Conservation (phyloP, 2,329 filamentous ascomycete genomes). For the Aspergillus aculeatinus region DNA sequence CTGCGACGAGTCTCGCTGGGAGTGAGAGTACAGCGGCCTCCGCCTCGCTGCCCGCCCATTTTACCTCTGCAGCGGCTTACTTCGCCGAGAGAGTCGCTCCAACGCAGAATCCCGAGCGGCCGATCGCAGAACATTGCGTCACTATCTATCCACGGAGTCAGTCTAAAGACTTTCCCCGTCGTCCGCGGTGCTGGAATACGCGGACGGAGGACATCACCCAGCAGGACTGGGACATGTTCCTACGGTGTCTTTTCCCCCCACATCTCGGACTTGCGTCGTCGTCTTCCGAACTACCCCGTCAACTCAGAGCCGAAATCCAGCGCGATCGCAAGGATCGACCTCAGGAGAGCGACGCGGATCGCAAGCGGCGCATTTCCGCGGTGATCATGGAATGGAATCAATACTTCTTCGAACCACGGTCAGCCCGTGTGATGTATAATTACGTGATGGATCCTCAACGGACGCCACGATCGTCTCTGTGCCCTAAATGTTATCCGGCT, state of each 20-base stretch:
- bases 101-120: constrained; percentile 24
- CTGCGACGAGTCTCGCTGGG: constrained; percentile 19
- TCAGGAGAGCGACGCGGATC: constrained; percentile 43
- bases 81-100: constrained; percentile 38
- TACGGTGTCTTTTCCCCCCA: constrained; percentile 43
- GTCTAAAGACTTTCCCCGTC: constrained; percentile 42
- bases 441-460: constrained; percentile 36
- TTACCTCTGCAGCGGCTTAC: constrained; percentile 38
- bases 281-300: constrained; percentile 37
- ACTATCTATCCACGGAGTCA: constrained; percentile 44
- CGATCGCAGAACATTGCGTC: constrained; percentile 36
- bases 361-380: constrained; percentile 37
- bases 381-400: constrained; percentile 47
- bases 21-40: constrained; percentile 13
- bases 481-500: constrained; percentile 42
- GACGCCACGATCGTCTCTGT: constrained; percentile 38
- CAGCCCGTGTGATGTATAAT: constrained; percentile 32
- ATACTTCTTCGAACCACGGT: constrained; percentile 42
- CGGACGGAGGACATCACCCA: constrained; percentile 36
- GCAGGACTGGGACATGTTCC: constrained; percentile 46
- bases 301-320: constrained; percentile 42
- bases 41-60: constrained; percentile 29
- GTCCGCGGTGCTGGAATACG: constrained; percentile 42
- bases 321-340: constrained; percentile 44
- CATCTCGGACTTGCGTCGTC: constrained; percentile 39